Base-by-base conservation (phyloP, 352 stramenopile genomes). In the Phytophthora pistaciae region DNA sequence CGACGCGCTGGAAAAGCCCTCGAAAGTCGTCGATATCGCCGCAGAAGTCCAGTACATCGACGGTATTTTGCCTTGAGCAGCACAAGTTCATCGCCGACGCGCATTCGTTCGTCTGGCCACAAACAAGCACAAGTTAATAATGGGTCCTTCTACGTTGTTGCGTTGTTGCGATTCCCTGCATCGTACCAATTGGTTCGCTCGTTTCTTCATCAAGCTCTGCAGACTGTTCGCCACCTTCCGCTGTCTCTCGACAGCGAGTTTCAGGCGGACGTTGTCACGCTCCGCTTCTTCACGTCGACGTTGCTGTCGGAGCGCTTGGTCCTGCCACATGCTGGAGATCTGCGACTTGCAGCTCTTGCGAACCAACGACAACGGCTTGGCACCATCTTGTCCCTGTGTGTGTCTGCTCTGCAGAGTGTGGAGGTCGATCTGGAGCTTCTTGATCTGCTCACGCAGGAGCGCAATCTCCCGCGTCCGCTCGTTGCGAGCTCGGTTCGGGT, bases 261-360 rank as follows among this genome's bases (percentile, higher is more conserved):
- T 74, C 31, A 88, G 64, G 23, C 70, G 63, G 21, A 75, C 61
- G 49, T 88, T 84, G 40, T 85, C 72, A 8, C 66, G 66, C 60
- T 84, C 75, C 6, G 67, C 52, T 31, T 71, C 63, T 53, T 80
- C 63, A 2, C 69, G 71, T 21, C 78, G 72, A 10, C 66, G 60
- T n/a, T 67, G 70, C 53, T 88, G 78, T 8, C 66, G 65, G 16
- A 50, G 33, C 25, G 65, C 68, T 48, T 76, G 66, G 5, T 76
- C 65, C 33, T 55, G 59, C 73, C 73, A 80, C 27, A 78, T 55
- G 6, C 55, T 23, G 7, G 68, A 63, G 11, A 66, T 31, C 53
- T 68, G 52, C 11, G 60, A 60, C 50, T 63, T 68, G 14, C 27
- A 48, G n/a, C 46, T 16, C 23, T 31, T 64, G 16, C 27, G 14